phyloP scores from a whole-genome alignment of 805 yeast species.

The Candida ipomoeae region DNA sequence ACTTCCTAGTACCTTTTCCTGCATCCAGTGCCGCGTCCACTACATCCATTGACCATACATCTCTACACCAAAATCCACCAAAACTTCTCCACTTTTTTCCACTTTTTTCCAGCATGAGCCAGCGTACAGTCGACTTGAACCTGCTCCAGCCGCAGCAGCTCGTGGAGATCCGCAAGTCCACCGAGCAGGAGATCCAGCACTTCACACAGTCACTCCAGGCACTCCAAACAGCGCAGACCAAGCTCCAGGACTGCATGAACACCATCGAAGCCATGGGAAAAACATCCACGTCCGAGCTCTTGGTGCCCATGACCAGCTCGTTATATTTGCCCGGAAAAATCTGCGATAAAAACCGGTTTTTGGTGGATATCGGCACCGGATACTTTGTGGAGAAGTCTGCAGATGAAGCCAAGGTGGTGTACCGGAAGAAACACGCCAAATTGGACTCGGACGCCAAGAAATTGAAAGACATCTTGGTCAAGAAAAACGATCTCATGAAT shows the following conservation, averaged over 20 bases:
- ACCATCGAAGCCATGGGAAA: slow-evolving; percentile 58
- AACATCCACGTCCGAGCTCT: slow-evolving; percentile 42
- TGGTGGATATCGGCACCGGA: slow-evolving; percentile 96
- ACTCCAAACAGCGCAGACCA: slow-evolving; percentile 72
- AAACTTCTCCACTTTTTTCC: background rate
- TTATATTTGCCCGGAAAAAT: slow-evolving; percentile 85
- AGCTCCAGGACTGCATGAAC: slow-evolving; percentile 73
- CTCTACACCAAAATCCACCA: too few species aligned
- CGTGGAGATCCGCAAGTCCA: slow-evolving; percentile 72
- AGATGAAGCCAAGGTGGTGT: slow-evolving; percentile 64
- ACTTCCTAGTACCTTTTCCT: too few species aligned
- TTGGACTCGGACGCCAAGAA: slow-evolving; percentile 69
- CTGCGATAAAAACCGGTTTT: slow-evolving; percentile 58
- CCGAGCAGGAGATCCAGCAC: slow-evolving; percentile 83
- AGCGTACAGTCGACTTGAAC: slow-evolving; percentile 51
- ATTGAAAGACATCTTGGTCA: slow-evolving; percentile 68
- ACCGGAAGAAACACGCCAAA: slow-evolving; percentile 67
- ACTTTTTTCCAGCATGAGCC: slow-evolving; percentile 13
- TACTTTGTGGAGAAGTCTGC: slow-evolving; percentile 81
- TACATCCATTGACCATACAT: too few species aligned
- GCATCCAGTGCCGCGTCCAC: too few species aligned
- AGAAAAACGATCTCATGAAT: slow-evolving; percentile 62
- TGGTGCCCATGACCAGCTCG: slow-evolving; percentile 87
- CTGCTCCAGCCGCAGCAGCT: slow-evolving; percentile 80
- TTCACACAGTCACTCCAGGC: slow-evolving; percentile 81